Conservation (phyloP, 2,329 filamentous ascomycete species). For the Arthrocladium fulminans region DNA sequence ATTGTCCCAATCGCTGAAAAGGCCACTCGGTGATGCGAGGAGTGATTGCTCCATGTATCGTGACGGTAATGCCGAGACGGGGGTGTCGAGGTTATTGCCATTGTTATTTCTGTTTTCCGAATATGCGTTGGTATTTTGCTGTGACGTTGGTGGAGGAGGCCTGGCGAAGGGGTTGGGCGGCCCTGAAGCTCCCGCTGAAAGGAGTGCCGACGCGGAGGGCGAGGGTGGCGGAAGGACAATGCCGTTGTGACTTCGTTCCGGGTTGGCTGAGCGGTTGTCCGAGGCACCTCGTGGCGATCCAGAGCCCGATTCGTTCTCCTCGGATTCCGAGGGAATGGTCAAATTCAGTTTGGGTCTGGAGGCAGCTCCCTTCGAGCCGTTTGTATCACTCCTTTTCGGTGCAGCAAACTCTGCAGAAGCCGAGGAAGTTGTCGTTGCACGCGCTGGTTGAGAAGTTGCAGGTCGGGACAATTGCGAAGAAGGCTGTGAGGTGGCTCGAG, state of each 20-base stretch:
- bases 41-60: slow-evolving; percentile 83
- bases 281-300: slow-evolving; percentile 59
- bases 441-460: slow-evolving; percentile 39
- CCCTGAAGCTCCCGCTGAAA: slow-evolving; percentile 84
- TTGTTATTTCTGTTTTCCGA: slow-evolving; percentile 26
- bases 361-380: slow-evolving; percentile 53
- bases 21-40: slow-evolving; percentile 80
- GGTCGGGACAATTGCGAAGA: slow-evolving; percentile 38
- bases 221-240: slow-evolving; percentile 88
- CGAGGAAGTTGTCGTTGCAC: slow-evolving; percentile 49
- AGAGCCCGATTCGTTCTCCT: slow-evolving; percentile 63
- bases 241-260: slow-evolving; percentile 37
- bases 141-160: slow-evolving; percentile 58
- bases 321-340: slow-evolving; percentile 87
- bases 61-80: slow-evolving; percentile 87
- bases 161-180: slow-evolving; percentile 93
- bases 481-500: slow-evolving; percentile 33
- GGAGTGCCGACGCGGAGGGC: slow-evolving; percentile 71
- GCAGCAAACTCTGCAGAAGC: slow-evolving; percentile 59
- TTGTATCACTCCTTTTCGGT: slow-evolving; percentile 61
- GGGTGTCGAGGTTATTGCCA: slow-evolving; percentile 53
- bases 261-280: slow-evolving; percentile 26
- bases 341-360: slow-evolving; percentile 80
- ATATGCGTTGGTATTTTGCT: slow-evolving; percentile 36
- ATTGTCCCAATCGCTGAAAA: slow-evolving; percentile 79